Conservation (phyloP, 148 eudicot genomes). For the Limonium bicolor region DNA sequence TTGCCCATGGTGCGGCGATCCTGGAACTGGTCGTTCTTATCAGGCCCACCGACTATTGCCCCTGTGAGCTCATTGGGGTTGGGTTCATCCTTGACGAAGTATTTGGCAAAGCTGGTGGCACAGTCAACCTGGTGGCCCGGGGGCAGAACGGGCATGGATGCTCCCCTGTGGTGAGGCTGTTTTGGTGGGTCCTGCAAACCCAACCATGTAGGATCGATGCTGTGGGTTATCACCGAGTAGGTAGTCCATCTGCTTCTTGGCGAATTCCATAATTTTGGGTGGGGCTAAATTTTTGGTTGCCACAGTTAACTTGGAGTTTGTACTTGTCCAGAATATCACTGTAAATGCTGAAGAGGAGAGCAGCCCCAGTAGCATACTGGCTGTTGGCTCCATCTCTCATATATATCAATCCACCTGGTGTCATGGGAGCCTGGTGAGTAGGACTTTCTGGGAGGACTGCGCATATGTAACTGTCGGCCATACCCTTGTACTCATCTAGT, state of each 20-base stretch:
- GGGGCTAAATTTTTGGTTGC: constrained; percentile 25
- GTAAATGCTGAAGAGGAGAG: constrained; percentile 51
- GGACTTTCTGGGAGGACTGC: constrained; percentile 64
- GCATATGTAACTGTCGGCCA: constrained; percentile 61
- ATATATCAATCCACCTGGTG: constrained; percentile 82
- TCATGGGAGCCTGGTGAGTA: constrained; percentile 28
- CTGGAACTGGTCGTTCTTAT: constrained; percentile 41
- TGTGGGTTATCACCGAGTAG: constrained; percentile 60
- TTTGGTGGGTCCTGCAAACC: constrained; percentile 66
- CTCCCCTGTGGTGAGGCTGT: constrained; percentile 88
- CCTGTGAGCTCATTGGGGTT: constrained; percentile 82
- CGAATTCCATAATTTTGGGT: constrained; percentile 38
- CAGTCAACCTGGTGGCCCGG: constrained; percentile 21
- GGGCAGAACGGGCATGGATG: constrained; percentile 47
- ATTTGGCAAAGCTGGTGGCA: constrained; percentile 35
- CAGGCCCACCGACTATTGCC: constrained; percentile 87
- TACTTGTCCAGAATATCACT: constrained; percentile 45
- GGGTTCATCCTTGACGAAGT: constrained; percentile 32
- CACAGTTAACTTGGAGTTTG: constrained; percentile 47
- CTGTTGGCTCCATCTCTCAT: constrained; percentile 86
- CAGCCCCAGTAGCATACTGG: constrained; percentile 59
- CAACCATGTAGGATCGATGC: constrained; percentile 85
- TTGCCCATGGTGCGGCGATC: constrained; percentile 36
- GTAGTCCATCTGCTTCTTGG: constrained; percentile 80
- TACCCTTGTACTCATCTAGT: constrained; percentile 31